Conservation (phyloP, 495 filamentous ascomycete genomes). For the Penicillium simplicissimum region DNA sequence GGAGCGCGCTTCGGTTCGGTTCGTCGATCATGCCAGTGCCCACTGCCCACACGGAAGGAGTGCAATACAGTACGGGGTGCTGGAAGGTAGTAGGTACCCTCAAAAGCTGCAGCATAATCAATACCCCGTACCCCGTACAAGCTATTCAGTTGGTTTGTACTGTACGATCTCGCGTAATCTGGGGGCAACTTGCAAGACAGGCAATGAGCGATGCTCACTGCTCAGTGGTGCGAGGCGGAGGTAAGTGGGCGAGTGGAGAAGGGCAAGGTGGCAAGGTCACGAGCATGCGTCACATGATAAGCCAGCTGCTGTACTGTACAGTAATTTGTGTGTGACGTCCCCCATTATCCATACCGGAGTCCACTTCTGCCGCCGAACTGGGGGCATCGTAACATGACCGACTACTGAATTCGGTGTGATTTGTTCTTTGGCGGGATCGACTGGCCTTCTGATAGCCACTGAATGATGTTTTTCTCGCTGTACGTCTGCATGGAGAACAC, state of each 20-base stretch:
- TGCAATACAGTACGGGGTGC: not conserved
- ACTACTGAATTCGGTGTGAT: not conserved
- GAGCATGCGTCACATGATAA: constrained; percentile 28
- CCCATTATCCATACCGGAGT: not conserved
- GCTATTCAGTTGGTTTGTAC: not conserved
- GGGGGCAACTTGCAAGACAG: not conserved
- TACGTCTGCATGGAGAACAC: not conserved
- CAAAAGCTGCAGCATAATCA: not conserved
- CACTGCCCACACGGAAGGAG: not conserved
- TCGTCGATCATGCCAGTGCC: constrained; percentile 1
- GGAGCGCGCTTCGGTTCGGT: constrained; percentile 13
- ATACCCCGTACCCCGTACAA: not conserved
- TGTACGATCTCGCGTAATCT: not conserved
- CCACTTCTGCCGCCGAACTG: not conserved
- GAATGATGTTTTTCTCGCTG: not conserved
- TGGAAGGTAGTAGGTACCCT: not conserved
- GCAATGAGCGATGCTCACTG: not conserved
- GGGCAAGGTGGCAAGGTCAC: constrained; percentile 26
- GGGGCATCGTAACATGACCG: not conserved
- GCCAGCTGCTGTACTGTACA: no score
- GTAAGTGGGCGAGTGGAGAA: constrained; percentile 4
- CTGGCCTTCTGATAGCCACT: not conserved
- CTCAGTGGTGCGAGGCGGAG: not conserved
- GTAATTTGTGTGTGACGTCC: no score
- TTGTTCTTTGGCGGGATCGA: not conserved